These are phyloP conservation scores for Colletotrichum sidae DNA, from an alignment of 2,329 filamentous ascomycete genomes.

Conservation along the genomic window DNA sequence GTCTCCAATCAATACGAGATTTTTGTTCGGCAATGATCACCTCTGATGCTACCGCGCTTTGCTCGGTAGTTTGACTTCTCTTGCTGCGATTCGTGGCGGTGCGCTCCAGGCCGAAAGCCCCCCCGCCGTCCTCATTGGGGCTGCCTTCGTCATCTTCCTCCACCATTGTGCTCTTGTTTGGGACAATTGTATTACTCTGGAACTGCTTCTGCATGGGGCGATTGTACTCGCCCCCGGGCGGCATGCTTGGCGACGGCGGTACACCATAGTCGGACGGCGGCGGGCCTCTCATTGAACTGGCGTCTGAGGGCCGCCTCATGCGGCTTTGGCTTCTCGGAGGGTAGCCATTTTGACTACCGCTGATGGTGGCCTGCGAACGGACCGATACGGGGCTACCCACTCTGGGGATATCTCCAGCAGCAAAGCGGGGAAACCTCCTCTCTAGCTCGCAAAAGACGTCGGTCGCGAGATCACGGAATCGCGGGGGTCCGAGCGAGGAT, in stretches of 20 bases:
- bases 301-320: constrained; percentile 69
- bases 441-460: constrained; percentile 98
- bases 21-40: constrained; percentile 43
- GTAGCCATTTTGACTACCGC: constrained; percentile 62
- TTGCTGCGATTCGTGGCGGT: constrained; percentile 39
- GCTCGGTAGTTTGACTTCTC: constrained; percentile 46
- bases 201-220: constrained; percentile 89
- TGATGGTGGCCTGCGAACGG: constrained; percentile 69
- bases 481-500: constrained; percentile 84
- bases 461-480: constrained; percentile 92
- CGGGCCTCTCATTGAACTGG: constrained; percentile 67
- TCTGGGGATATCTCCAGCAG: constrained; percentile 75
- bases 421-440: constrained; percentile 86
- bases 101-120: constrained; percentile 71
- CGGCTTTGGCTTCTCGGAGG: constrained; percentile 64
- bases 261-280: constrained; percentile 60
- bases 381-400: constrained; percentile 76
- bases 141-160: constrained; percentile 88
- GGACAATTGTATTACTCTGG: constrained; percentile 95
- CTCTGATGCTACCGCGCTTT: constrained; percentile 51
- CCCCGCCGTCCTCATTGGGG: constrained; percentile 68
- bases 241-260: constrained; percentile 68
- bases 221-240: constrained; percentile 72
- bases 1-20: constrained; percentile 35
- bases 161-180: constrained; percentile 97